A percentile compares a stretch with the other conserved stretches of the same genome.
Evolutionary conservation across 208 protist genomes (phyloP).

Genomic region (Crithidia expoeki): DNA sequence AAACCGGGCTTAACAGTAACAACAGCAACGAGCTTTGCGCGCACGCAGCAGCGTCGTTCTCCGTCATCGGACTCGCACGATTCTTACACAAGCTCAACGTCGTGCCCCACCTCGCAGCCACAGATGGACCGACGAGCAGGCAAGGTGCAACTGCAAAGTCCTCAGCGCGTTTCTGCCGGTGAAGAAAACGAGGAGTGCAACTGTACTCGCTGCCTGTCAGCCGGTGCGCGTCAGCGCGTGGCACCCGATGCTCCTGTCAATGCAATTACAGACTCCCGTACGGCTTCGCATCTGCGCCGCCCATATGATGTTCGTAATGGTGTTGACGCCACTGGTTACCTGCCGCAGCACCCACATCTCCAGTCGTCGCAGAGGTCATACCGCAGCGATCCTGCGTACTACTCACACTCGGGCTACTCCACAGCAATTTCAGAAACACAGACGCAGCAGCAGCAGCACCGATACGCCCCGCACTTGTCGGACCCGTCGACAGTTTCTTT

Average conservation of each 20-base stretch:
- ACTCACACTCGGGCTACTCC: conserved; percentile 12
- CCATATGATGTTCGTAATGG: not conserved
- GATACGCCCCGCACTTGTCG: conserved; percentile 16
- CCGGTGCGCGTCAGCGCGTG: too few species aligned
- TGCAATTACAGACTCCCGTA: too few species aligned
- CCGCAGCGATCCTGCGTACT: not conserved
- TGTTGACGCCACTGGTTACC: not conserved
- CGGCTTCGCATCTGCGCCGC: not conserved
- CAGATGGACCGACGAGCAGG: not conserved
- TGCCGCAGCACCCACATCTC: conserved; percentile 4
- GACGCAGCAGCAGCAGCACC: conserved; percentile 6
- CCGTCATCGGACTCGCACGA: conserved; percentile 7
- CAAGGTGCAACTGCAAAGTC: too few species aligned
- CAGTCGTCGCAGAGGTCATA: not conserved
- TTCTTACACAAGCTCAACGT: not conserved
- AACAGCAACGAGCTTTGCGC: not conserved
- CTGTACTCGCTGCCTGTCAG: too few species aligned
- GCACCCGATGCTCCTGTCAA: too few species aligned
- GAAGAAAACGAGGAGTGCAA: too few species aligned
- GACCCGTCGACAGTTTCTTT: not conserved
- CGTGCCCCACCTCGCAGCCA: not conserved
- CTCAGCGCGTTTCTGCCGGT: too few species aligned
- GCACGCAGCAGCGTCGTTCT: not conserved
- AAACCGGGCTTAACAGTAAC: not conserved
- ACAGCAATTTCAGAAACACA: conserved; percentile 5